Evolutionary conservation across 148 eudicot species (phyloP).

Genomic region (Cornus suecica): DNA sequence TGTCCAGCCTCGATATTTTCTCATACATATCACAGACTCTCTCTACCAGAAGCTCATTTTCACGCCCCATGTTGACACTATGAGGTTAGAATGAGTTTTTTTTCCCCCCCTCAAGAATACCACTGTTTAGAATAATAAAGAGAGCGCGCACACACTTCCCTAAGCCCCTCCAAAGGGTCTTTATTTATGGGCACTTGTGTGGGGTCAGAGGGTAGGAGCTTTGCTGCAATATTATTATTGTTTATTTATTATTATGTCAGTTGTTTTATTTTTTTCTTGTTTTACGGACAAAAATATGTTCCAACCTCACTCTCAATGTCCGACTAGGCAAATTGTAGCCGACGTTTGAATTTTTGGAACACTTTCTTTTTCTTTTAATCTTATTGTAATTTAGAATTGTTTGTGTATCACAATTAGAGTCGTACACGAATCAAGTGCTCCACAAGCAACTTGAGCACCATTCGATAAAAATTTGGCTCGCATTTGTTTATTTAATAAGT

Average conservation of each 20-base stretch:
- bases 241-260: background rate
- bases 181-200: slow-evolving; percentile 32
- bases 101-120: background rate
- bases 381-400: too few species aligned
- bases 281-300: too few species aligned
- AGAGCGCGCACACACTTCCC: background rate
- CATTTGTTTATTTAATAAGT: too few species aligned
- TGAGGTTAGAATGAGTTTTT: slow-evolving; percentile 18
- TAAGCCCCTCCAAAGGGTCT: background rate
- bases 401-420: too few species aligned
- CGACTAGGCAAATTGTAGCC: too few species aligned
- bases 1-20: slow-evolving; percentile 44
- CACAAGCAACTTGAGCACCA: too few species aligned
- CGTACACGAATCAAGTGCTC: too few species aligned
- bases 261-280: background rate
- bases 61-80: slow-evolving; percentile 55
- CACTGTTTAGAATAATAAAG: background rate
- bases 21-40: slow-evolving; percentile 39
- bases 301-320: too few species aligned
- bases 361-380: too few species aligned
- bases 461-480: too few species aligned
- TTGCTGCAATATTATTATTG: background rate
- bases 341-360: too few species aligned
- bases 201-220: slow-evolving; percentile 15
- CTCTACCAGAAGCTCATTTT: slow-evolving; percentile 36